Base-by-base conservation (phyloP, 1,284 basidiomycete genomes). In the Fomitopsis schrenkii region DNA sequence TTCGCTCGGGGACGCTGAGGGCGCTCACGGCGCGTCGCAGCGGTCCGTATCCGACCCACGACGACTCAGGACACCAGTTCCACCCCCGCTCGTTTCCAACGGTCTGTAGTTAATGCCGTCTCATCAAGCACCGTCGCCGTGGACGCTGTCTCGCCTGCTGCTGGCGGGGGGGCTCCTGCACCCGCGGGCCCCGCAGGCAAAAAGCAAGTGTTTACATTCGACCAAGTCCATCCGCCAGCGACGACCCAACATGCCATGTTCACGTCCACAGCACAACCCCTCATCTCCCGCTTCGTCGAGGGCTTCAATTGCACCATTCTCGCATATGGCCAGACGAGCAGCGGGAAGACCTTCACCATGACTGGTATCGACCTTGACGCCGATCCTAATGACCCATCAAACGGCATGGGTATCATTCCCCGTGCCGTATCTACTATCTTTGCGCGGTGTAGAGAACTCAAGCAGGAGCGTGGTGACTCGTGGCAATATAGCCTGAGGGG, bases 291-390 rank as follows among this genome's bases (percentile, higher is more conserved):
- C 65, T 99, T 98, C 75, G 73, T 98, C 53, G 94, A 96, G 70
- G 97, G 97, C 12, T 97, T 95, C 78, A 99, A 99, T 77, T 97
- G 95, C 65, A 99, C 97, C 42, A 91, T 99, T 64, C 85, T 99
- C 63, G 97, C 97, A 58, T 99, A 99, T 77, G 97, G 97, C 14
- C 97, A 99, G 74, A 99, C 97, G 0, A 94, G 92, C 65, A 95
- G 93, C 64, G 97, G 97, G 57, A 99, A 98, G 80, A 97, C 94
- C 0, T 97, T 95, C 75, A 95, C 95, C 36, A 98, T 98, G 97
- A 94, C 94, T 19, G 92, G 94, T 62, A 80, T 93, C 59, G 93
- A 95, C 75, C 80, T 92, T 36, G 94, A 95, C 64, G 88, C 90
- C 56, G 87, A 92, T 76, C 88, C 90, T 53, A 79, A 83, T 33